Base-by-base conservation (phyloP, 192 early-diverging fungal species). In the Ambispora gerdemannii region DNA sequence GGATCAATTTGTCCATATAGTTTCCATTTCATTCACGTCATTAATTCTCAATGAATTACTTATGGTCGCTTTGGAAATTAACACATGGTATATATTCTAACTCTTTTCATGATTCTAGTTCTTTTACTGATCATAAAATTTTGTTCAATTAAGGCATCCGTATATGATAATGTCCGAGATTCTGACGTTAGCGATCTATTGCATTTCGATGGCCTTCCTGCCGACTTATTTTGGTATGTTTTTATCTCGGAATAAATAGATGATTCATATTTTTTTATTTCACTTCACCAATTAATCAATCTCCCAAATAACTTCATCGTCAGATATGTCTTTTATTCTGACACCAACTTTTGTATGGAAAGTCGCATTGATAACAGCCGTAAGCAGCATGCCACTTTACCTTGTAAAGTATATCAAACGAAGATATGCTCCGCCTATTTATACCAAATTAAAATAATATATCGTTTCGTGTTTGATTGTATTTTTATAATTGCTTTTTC, bases 31-130 rank as follows among this genome's bases (percentile, higher is more conserved):
- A 2, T 98, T 98, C 74, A 98, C 94, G 0, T 91, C 94, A 0
- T 74, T 98, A 56, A 92, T 98, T 33, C 85, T 96, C 55, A 98
- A 98, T 74, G 96, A 98, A 72, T 78, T 98, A 59, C 76, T 98
- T 36, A 98, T 98, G 96, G 96, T 98, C 4, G 93, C 93, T 0
- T 69, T 96, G 60, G 93, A 95, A 75, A 95, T 98, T 33, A 86
- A 89, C 64, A 96, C 92, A 10, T 98, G 95, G 95, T 86, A 79
- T 63, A 32, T 7, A 20, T 22, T 0, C 28, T 3, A 10, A 22
- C 27, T 11, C 0, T 52, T 17, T 38, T 50, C 31, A 32, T 4
- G 15, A 27, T 34, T 24, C 25, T 0, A 31, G 15, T 36, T 22
- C 1, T 3, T 33, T 50, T 70, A 24, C 11, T 36, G 17, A 49